Evolutionary conservation across 805 yeast genomes (phyloP).

Genomic region (Maudiozyma bulderi): DNA sequence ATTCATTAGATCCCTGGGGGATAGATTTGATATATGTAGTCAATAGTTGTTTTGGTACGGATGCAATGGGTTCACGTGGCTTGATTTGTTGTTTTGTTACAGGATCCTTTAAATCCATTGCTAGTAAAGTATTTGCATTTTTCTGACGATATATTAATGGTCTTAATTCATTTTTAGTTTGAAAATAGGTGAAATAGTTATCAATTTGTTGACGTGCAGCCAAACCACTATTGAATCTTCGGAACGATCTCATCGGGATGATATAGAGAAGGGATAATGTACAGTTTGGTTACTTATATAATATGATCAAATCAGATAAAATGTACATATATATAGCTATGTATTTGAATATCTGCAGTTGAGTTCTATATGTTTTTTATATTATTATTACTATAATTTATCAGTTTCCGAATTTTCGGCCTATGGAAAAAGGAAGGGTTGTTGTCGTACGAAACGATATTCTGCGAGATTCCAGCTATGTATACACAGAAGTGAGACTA

Average conservation of each 20-base stretch:
- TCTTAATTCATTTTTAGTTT: slow-evolving; percentile 27
- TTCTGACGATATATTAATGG: slow-evolving; percentile 34
- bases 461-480: not conserved
- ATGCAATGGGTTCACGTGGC: slow-evolving; percentile 27
- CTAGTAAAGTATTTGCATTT: slow-evolving; percentile 30
- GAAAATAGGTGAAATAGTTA: slow-evolving; percentile 28
- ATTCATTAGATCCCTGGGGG: slow-evolving; percentile 11
- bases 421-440: too few relatives aligned
- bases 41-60: slow-evolving; percentile 22
- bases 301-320: too few relatives aligned
- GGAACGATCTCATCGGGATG: not conserved
- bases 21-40: slow-evolving; percentile 19
- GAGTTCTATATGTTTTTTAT: too few relatives aligned
- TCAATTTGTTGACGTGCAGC: slow-evolving; percentile 22
- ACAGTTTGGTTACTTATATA: too few relatives aligned
- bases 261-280: not conserved
- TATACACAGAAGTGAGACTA: not conserved
- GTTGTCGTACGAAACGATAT: not conserved
- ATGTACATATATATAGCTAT: not conserved
- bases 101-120: slow-evolving; percentile 34
- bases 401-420: too few relatives aligned
- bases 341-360: not conserved
- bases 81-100: slow-evolving; percentile 25
- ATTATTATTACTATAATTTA: too few relatives aligned
- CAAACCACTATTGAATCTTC: not conserved